Percentiles rank a stretch among this genome's conserved stretches.
phyloP scores from a whole-genome alignment of 2,329 filamentous ascomycete species.

The Verticillium dahliae region DNA sequence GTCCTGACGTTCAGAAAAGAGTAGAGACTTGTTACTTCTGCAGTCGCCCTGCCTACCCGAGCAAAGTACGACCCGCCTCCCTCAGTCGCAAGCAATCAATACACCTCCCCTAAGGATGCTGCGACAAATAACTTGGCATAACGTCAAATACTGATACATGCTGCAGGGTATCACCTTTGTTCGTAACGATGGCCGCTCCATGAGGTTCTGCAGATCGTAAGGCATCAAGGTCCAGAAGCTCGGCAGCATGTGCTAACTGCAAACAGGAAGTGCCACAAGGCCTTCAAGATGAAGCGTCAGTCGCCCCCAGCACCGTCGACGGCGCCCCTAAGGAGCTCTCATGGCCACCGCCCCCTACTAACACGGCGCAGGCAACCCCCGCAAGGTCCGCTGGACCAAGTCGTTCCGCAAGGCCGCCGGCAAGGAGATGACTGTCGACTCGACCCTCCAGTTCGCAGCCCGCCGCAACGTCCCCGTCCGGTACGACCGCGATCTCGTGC shows the following conservation, averaged over 20 bases:
- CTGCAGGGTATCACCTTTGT: slow-evolving; percentile 35
- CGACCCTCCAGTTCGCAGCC: slow-evolving; percentile 84
- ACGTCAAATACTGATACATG: slow-evolving; percentile 11
- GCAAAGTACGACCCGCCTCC: slow-evolving; percentile 37
- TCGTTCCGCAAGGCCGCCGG: slow-evolving; percentile 81
- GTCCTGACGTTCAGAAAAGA: slow-evolving; percentile 15
- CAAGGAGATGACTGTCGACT: slow-evolving; percentile 89
- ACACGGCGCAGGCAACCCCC: slow-evolving; percentile 55
- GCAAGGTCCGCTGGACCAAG: slow-evolving; percentile 97
- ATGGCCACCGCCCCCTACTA: neutral
- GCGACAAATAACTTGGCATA: neutral
- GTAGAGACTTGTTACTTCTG: slow-evolving; percentile 41
- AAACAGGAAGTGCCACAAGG: slow-evolving; percentile 2
- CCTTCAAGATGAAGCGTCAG: slow-evolving; percentile 86
- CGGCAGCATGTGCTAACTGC: neutral
- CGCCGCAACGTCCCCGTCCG: slow-evolving; percentile 90
- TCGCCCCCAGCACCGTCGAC: neutral
- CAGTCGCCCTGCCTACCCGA: slow-evolving; percentile 43
- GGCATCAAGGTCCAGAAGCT: neutral
- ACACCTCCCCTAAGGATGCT: neutral
- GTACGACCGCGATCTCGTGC: slow-evolving; percentile 89
- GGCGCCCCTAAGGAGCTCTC: neutral
- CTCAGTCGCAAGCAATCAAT: neutral
- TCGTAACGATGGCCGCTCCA: slow-evolving; percentile 37
- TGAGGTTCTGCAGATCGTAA: slow-evolving; percentile 55